Conservation (phyloP, 331 rosid genomes). For the Cucumis variabilis region DNA sequence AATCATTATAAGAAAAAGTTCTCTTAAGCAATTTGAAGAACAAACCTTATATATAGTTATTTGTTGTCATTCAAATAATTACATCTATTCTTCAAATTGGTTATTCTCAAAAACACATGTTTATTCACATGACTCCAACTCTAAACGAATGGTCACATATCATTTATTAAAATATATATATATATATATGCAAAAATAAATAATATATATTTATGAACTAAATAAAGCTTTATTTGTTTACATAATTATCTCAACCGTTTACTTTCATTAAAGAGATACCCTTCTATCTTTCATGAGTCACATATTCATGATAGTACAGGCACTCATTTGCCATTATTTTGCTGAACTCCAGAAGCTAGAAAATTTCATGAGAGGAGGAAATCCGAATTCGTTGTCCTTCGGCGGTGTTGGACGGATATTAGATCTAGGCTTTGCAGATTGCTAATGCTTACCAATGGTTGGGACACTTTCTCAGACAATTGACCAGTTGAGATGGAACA, state of each 20-base stretch:
- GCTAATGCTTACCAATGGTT: conserved; percentile 73
- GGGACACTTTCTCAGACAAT: conserved; percentile 78
- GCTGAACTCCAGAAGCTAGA: conserved; percentile 64
- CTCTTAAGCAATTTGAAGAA: too few species aligned
- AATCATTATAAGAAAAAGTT: too few species aligned
- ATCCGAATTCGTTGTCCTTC: conserved; percentile 44
- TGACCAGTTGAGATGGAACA: conserved; percentile 89
- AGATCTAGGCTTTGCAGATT: conserved; percentile 73
- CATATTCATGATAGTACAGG: conserved; percentile 60
- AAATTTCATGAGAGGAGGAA: conserved; percentile 52
- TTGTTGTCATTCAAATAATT: too few species aligned
- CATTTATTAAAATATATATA: too few species aligned
- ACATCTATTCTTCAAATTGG: too few species aligned
- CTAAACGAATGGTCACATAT: too few species aligned
- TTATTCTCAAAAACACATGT: too few species aligned
- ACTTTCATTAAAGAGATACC: conserved; percentile 73
- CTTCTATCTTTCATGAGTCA: conserved; percentile 72
- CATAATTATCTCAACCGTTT: conserved; percentile 49
- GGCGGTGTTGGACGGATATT: conserved; percentile 53
- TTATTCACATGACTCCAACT: too few species aligned
- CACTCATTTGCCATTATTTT: conserved; percentile 68
- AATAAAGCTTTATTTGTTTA: too few species aligned
- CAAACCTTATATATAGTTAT: too few species aligned
- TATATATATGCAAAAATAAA: too few species aligned
- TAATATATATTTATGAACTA: too few species aligned